Evolutionary conservation across 2,329 filamentous ascomycete genomes (phyloP), one percentile per base, ranked within the genome.

Genomic region (Nigrospora sphaerica): DNA sequence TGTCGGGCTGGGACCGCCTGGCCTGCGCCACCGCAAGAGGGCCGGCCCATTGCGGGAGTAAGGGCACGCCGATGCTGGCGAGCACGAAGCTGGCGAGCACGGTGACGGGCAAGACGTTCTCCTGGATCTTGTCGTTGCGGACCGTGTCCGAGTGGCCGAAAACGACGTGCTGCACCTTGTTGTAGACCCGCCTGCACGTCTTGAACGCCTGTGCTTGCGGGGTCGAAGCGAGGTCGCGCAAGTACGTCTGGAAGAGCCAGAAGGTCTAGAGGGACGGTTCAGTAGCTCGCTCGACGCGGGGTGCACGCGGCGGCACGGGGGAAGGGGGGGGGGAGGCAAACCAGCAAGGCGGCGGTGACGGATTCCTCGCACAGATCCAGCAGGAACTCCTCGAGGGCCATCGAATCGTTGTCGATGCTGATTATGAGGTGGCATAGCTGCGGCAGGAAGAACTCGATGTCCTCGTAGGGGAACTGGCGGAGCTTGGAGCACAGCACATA

Each of bases 371-470:
- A 93, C 49, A 93, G 70, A 65, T 93, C 88, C 60, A 92, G 72
- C 58, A 93, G 77, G 63, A 92, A 93, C 70, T 93, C 88, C 69
- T 93, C 88, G 66, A 93, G 68, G 42, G 88, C 88, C 86, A 93
- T 91, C 56, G 87, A 92, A 73, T 93, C 88, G 68, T 92, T 93
- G 73, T 92, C 83, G 65, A 92, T 80, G 67, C 86, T 91, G 61
- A 93, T 86, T 69, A 91, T 83, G 53, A 93, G 81, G 70, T 93
- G 88, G 65, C 88, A 93, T 73, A 93, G 73, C 73, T 89, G 86
- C 52, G 88, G 88, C 42, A 93, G 78, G 74, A 92, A 93, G 81
- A 93, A 93, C 69, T 93, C 88, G 64, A 93, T 91, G 69, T 93
- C 87, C 73, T 90, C 86, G 71, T 92, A 93, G 54, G 85, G 86